Percentiles rank a stretch among this genome's conserved stretches.
phyloP scores from a whole-genome alignment of 129 eudicot genomes.

The Mikania micrantha region DNA sequence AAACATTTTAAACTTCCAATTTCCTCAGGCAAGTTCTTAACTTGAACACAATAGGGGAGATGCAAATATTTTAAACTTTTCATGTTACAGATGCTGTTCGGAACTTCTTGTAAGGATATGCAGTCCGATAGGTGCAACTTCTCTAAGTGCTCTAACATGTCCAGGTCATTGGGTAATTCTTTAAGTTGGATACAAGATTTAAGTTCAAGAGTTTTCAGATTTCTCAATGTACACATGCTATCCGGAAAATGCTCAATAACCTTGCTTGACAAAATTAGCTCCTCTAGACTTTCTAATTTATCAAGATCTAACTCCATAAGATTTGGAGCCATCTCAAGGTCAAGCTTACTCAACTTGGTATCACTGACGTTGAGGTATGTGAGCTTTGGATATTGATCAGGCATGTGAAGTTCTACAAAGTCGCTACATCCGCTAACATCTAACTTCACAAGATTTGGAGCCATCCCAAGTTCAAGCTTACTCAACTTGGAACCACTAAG shows the following conservation, averaged over 20 bases:
- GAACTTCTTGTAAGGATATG: neutral
- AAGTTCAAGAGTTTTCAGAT: neutral
- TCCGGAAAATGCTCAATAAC: neutral
- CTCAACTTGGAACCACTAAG: neutral
- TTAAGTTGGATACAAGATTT: neutral
- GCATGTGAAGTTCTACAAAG: neutral
- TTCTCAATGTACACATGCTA: constrained; percentile 3
- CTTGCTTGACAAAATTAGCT: neutral
- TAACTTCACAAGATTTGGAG: neutral
- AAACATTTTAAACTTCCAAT: neutral
- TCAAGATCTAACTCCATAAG: too few species aligned
- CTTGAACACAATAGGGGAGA: neutral
- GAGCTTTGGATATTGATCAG: neutral
- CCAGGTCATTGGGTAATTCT: neutral
- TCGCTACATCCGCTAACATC: neutral
- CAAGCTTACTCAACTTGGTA: neutral
- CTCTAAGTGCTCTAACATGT: neutral
- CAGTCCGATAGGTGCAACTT: neutral
- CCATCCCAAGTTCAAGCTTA: neutral
- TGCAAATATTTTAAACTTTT: neutral
- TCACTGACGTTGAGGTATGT: neutral
- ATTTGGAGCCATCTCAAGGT: neutral
- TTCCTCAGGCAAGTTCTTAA: constrained; percentile 3
- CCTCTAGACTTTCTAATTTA: neutral
- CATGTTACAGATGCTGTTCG: neutral